phyloP scores from a whole-genome alignment of 2,329 filamentous ascomycete genomes.

The Beauveria sp. region DNA sequence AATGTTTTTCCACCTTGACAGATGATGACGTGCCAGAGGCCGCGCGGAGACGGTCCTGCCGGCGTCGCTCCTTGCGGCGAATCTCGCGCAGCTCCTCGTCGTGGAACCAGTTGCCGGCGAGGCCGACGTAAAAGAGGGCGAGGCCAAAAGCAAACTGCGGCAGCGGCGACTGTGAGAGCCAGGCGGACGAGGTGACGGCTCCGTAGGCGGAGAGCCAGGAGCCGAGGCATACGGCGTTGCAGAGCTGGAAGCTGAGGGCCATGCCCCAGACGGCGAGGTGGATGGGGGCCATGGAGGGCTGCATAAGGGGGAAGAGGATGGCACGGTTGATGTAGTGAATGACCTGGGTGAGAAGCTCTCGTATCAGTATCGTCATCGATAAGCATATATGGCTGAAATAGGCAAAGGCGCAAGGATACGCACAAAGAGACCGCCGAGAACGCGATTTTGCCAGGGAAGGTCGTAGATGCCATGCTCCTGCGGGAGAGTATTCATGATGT shows the following conservation, averaged over 20 bases:
- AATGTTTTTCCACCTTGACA: conserved; percentile 64
- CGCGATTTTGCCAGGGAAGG: conserved; percentile 71
- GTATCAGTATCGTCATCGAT: neutral
- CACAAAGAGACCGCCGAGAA: conserved; percentile 62
- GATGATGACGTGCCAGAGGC: conserved; percentile 16
- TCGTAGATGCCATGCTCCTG: conserved; percentile 45
- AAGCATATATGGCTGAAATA: neutral
- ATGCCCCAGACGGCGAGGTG: conserved; percentile 58
- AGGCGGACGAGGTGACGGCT: conserved; percentile 49
- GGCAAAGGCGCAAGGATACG: conserved; percentile 18
- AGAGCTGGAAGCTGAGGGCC: conserved; percentile 67
- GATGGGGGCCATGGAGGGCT: conserved; percentile 89
- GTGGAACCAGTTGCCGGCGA: conserved; percentile 77
- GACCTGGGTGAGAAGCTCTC: conserved; percentile 35
- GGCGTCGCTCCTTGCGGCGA: conserved; percentile 57
- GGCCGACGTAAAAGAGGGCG: conserved; percentile 66
- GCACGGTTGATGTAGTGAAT: conserved; percentile 91
- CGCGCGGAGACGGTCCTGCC: conserved; percentile 39
- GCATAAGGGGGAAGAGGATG: conserved; percentile 70
- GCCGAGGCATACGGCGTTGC: conserved; percentile 71
- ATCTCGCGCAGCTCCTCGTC: conserved; percentile 88
- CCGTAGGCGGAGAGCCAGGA: conserved; percentile 80
- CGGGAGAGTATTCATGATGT: conserved; percentile 67
- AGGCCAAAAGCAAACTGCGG: conserved; percentile 56
- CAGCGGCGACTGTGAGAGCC: conserved; percentile 33